A percentile compares a stretch with the other conserved stretches of the same genome.
Conservation (phyloP, 2,329 filamentous ascomycete genomes). For the Thyridium curvatum region DNA sequence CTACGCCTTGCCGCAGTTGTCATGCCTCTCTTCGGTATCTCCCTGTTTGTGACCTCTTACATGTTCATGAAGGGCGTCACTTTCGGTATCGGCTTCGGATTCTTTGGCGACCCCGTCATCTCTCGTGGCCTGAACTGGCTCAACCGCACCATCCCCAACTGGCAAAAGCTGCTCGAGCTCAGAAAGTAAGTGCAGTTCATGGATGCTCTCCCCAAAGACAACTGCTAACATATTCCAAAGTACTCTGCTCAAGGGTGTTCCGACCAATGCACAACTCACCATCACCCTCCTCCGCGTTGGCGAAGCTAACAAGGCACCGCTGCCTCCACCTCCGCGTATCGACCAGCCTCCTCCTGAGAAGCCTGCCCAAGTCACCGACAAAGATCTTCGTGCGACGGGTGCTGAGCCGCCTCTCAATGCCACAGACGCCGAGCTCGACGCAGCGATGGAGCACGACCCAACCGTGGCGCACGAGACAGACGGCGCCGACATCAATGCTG, state of each 20-base stretch:
- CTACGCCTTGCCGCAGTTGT: conserved; percentile 48
- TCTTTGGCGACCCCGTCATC: conserved; percentile 76
- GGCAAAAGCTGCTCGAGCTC: conserved; percentile 69
- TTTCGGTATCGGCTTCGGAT: conserved; percentile 64
- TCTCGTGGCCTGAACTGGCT: conserved; percentile 50
- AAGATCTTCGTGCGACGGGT: conserved; percentile 42
- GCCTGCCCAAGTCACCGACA: conserved; percentile 31
- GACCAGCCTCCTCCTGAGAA: conserved; percentile 26
- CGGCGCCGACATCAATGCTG: conserved; percentile 41
- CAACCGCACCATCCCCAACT: conserved; percentile 58
- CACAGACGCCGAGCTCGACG: conserved; percentile 57
- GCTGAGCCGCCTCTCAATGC: conserved; percentile 49
- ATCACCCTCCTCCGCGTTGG: conserved; percentile 76
- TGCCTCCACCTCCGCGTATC: conserved; percentile 51
- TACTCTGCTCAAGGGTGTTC: conserved; percentile 72
- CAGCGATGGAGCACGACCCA: conserved; percentile 46
- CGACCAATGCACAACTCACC: conserved; percentile 79
- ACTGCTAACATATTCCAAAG: conserved; percentile 5
- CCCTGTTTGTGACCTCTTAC: conserved; percentile 50
- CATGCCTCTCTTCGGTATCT: conserved; percentile 42
- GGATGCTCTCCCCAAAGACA: conserved; percentile 11
- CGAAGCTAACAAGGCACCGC: conserved; percentile 72
- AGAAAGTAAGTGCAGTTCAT: conserved; percentile 43
- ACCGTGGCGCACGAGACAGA: conserved; percentile 23
- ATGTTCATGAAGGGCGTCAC: conserved; percentile 58